These are phyloP conservation scores for Daldinia sp. DNA, from an alignment of 2,329 filamentous ascomycete genomes.

Conservation along the genomic window DNA sequence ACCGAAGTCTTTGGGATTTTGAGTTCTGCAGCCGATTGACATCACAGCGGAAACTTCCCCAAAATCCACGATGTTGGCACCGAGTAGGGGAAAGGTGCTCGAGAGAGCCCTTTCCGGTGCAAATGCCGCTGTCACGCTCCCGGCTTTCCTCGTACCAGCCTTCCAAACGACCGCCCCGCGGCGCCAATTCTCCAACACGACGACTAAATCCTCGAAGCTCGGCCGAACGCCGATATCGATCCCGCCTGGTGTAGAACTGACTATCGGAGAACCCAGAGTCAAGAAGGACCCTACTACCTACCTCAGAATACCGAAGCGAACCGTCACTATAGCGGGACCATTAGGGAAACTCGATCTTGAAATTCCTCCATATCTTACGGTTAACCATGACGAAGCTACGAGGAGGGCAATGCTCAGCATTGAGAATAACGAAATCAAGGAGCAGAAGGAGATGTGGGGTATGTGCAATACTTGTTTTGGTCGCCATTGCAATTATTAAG, in stretches of 20 bases:
- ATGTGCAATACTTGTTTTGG: conserved; percentile 25
- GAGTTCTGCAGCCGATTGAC: conserved; percentile 33
- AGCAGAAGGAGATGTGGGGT: conserved; percentile 98
- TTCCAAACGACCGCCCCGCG: conserved; percentile 59
- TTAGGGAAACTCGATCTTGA: conserved; percentile 80
- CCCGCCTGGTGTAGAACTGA: conserved; percentile 83
- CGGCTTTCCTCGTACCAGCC: conserved; percentile 76
- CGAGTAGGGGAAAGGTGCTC: conserved; percentile 67
- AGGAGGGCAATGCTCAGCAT: conserved; percentile 75
- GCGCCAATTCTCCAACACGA: conserved; percentile 76
- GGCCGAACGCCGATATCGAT: conserved; percentile 82
- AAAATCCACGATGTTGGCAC: conserved; percentile 66
- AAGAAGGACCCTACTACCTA: conserved; percentile 66
- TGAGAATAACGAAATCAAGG: conserved; percentile 70
- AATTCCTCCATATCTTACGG: conserved; percentile 79
- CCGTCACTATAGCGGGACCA: conserved; percentile 80
- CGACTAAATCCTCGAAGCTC: conserved; percentile 78
- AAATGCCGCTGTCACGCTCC: conserved; percentile 62
- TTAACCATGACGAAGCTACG: conserved; percentile 71
- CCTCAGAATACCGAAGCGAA: conserved; percentile 68
- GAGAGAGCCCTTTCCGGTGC: conserved; percentile 60
- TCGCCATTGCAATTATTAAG: neutral
- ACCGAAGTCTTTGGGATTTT: conserved; percentile 1
- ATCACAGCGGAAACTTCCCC: conserved; percentile 6
- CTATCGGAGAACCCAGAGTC: conserved; percentile 68